Evolutionary conservation across 73 alveolate species (phyloP), one percentile per base, ranked within the genome.

Genomic region (Symbiodinium pilosum): DNA sequence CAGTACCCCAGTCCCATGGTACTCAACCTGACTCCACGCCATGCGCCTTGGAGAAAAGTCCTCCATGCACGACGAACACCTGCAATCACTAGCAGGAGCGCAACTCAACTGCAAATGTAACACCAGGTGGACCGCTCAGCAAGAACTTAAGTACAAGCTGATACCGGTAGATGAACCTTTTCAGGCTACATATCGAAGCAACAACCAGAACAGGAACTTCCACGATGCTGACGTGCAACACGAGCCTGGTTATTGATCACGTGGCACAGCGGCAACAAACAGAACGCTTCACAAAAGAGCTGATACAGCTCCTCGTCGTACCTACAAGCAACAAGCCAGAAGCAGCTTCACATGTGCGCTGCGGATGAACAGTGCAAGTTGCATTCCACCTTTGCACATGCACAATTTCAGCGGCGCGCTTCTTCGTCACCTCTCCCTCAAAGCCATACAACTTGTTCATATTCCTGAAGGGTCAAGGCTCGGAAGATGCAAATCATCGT

Each of bases 31-130:
- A 14, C 14, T 47, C 59, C 59, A 47, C 59, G 6, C 21, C 21
- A 14, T 9, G 6, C 21, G 32, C 85, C 97, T 91, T 83, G 32
- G 97, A 93, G 99, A 99, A 99, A 40, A 99, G 99, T 34, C 99
- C 99, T 16, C 99, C 99, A 94, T 99, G 99, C 41, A 99, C 99
- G 36, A 99, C 99, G 42, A 99, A 99, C 71, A 99, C 99, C 95
- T 91, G 7, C 85, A 26, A 14, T 6, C 59, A 28, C 30, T 4
- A 38, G 39, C 7, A 38, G 81, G 81, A 54, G 20, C 73, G 20
- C n/a, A n/a, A n/a, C n/a, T n/a, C n/a, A n/a, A n/a, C n/a, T n/a
- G n/a, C n/a, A n/a, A n/a, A n/a, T n/a, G n/a, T n/a, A n/a, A n/a
- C n/a, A n/a, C n/a, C n/a, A n/a, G n/a, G n/a, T n/a, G n/a, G n/a